Evolutionary conservation across 345 rosid species (phyloP), one percentile per base, ranked within the genome.

Genomic region (Garcia nutans): DNA sequence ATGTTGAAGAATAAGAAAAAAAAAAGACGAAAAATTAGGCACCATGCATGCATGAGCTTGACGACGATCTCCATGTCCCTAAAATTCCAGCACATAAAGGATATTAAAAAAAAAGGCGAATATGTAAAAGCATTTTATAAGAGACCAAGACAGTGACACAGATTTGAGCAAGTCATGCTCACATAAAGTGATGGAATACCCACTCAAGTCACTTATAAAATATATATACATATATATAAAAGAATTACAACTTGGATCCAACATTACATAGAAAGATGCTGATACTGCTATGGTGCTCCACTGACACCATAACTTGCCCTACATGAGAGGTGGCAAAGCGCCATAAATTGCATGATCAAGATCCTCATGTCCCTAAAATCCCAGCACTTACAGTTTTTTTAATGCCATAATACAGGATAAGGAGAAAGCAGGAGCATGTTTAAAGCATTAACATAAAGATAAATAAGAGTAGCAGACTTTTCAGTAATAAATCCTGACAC

Each of bases 91-190:
- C 70, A 50, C 4, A 58, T 19, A 65, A 33, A 2, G 62, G 56
- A 44, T 44, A 28, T 28, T 1, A 28, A 28, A 22, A 31, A 33
- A 49, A 11, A 11, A n/a, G 5, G 19, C 65, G 41, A 19, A 23
- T 41, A 5, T 62, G 3, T 11, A n/a, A 13, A 50, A 8, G 49
- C 45, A 20, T 42, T 17, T 41, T 44, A 16, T 42, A 2, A 9
- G 23, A 7, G 55, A 23, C 16, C 6, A 54, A 65, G 28, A 24
- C 28, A n/a, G 23, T 45, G 49, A 75, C 47, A 42, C 22, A 67
- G 66, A 68, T 45, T 57, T 44, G 73, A 75, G 66, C 58, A 44
- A 68, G 65, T 44, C 73, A 75, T 68, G 73, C 73, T 65, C 64
- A 8, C 58, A 57, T 57, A 67, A 75, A 67, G 72, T 47, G 73